Conservation (phyloP, 179 eudicot species). For the Beta corolliflora region DNA sequence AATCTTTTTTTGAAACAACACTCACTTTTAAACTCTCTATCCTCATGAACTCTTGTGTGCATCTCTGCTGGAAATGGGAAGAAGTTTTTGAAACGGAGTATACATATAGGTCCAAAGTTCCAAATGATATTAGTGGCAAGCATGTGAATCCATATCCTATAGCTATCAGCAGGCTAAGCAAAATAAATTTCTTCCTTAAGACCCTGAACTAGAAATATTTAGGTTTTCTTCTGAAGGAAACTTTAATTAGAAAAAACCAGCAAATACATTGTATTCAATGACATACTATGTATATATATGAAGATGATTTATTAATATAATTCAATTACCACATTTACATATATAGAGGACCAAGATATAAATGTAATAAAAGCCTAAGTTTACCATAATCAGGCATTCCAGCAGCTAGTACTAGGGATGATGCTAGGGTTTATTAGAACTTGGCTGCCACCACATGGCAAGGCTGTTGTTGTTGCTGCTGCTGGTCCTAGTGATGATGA, state of each 20-base stretch:
- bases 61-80: too few species aligned
- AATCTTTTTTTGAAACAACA: too few species aligned
- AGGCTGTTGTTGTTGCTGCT: not conserved
- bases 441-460: slow-evolving; percentile 34
- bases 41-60: too few species aligned
- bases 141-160: slow-evolving; percentile 33
- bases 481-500: slow-evolving; percentile 12
- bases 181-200: slow-evolving; percentile 14
- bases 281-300: slow-evolving; percentile 5
- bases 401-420: slow-evolving; percentile 10
- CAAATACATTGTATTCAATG: slow-evolving; percentile 11
- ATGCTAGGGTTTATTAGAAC: slow-evolving; percentile 34
- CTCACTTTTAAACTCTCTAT: too few species aligned
- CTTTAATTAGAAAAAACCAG: slow-evolving; percentile 7
- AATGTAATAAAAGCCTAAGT: slow-evolving; percentile 23
- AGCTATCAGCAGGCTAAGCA: slow-evolving; percentile 1
- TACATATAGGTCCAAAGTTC: slow-evolving; percentile 26
- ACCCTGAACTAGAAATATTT: slow-evolving; percentile 28
- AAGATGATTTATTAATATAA: not conserved
- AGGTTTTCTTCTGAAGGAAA: slow-evolving; percentile 29
- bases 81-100: not conserved
- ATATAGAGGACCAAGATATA: slow-evolving; percentile 18
- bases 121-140: slow-evolving; percentile 22
- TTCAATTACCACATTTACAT: slow-evolving; percentile 20
- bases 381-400: slow-evolving; percentile 31